phyloP scores from a whole-genome alignment of 176 grass and related monocot genomes.

The Aegilops speltoides region DNA sequence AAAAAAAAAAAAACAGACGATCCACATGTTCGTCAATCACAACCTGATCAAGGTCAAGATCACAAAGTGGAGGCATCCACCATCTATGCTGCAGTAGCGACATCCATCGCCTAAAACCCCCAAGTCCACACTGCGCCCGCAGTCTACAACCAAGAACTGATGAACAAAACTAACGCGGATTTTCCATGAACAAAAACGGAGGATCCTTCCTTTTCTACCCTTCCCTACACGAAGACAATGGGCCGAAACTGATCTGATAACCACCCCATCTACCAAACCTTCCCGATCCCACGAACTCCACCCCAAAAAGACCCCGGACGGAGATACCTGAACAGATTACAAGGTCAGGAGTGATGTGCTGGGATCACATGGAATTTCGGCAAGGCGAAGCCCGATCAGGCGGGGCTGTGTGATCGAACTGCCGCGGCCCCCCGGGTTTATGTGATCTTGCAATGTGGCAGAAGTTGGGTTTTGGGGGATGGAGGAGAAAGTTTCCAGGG shows the following conservation, averaged over 20 bases:
- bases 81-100: background rate
- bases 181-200: background rate
- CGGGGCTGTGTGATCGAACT: background rate
- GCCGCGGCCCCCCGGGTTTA: background rate
- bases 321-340: background rate
- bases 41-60: background rate
- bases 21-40: background rate
- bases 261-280: background rate
- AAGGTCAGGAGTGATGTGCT: background rate
- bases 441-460: background rate
- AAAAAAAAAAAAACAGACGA: background rate
- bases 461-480: background rate
- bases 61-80: background rate
- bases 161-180: background rate
- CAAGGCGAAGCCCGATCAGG: background rate
- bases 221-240: too few species aligned
- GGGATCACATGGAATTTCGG: slow-evolving; percentile 11
- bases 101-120: slow-evolving; percentile 10
- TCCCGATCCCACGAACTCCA: background rate
- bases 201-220: background rate
- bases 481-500: background rate
- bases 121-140: background rate
- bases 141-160: background rate
- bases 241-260: background rate
- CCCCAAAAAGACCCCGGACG: background rate